phyloP scores from a whole-genome alignment of 495 filamentous ascomycete genomes.

The Penicillium cinerascens region DNA sequence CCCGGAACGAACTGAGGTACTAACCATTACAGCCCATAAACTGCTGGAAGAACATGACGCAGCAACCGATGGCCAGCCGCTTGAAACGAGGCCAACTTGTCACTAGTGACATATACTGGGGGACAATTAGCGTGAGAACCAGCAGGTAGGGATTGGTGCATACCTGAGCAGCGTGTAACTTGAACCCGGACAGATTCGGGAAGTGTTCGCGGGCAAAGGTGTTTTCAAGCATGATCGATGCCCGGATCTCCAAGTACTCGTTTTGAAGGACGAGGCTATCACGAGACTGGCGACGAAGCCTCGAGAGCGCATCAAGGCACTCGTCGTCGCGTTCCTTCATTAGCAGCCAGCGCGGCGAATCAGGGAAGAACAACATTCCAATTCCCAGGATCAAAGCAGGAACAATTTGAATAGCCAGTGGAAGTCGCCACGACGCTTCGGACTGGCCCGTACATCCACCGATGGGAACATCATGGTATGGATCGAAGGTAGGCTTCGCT shows the following conservation, averaged over 20 bases:
- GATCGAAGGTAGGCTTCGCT: constrained; percentile 33
- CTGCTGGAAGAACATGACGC: constrained; percentile 78
- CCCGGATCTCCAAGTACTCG: constrained; percentile 80
- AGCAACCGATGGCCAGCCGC: constrained; percentile 69
- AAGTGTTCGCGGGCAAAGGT: constrained; percentile 67
- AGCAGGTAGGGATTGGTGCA: neutral
- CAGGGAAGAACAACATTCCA: constrained; percentile 75
- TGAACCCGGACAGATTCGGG: constrained; percentile 60
- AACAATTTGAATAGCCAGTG: constrained; percentile 59
- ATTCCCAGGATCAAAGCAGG: constrained; percentile 58
- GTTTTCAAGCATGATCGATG: constrained; percentile 76
- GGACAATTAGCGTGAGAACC: neutral
- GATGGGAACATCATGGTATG: constrained; percentile 40
- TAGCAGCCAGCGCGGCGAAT: constrained; percentile 75
- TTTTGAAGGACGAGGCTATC: constrained; percentile 63
- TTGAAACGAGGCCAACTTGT: constrained; percentile 70
- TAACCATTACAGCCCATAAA: constrained; percentile 59
- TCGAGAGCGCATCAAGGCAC: constrained; percentile 63
- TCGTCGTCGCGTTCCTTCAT: constrained; percentile 72
- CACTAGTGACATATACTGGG: constrained; percentile 62
- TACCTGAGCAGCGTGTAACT: constrained; percentile 37
- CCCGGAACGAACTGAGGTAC: neutral
- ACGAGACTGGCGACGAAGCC: constrained; percentile 50
- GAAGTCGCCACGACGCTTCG: constrained; percentile 67
- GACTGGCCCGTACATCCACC: constrained; percentile 50